These are phyloP conservation scores for Nigrospora oryzae DNA, from an alignment of 2,329 filamentous ascomycete species.

Conservation along the genomic window DNA sequence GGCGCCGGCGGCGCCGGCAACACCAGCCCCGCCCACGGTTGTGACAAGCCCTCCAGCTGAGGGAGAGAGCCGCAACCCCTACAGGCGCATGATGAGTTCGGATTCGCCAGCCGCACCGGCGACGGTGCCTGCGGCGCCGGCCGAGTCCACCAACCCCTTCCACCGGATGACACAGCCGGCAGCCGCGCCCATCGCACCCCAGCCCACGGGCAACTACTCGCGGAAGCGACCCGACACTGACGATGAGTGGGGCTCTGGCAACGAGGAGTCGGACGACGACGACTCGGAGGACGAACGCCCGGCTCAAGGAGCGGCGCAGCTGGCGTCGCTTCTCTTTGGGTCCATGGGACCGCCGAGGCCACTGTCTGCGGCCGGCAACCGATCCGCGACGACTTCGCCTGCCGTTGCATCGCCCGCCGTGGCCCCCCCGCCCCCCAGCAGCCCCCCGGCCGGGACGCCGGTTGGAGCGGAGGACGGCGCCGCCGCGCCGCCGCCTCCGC, in stretches of 20 bases:
- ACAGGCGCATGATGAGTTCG: conserved; percentile 76
- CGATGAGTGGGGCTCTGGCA: conserved; percentile 82
- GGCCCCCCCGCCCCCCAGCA: conserved; percentile 13
- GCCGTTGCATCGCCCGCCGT: conserved; percentile 27
- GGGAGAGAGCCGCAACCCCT: conserved; percentile 85
- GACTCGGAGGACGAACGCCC: conserved; percentile 72
- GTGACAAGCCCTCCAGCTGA: conserved; percentile 50
- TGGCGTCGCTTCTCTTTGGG: conserved; percentile 91
- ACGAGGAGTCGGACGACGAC: conserved; percentile 48
- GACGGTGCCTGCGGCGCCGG: conserved; percentile 33
- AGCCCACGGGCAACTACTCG: conserved; percentile 42
- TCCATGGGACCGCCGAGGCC: conserved; percentile 93
- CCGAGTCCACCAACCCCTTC: conserved; percentile 90
- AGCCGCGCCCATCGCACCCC: conserved; percentile 26
- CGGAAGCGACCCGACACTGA: conserved; percentile 42
- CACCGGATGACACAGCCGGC: conserved; percentile 69
- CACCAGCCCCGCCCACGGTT: conserved; percentile 34
- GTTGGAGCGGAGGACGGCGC: conserved; percentile 16
- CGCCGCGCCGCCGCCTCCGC: conserved; percentile 18
- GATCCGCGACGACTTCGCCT: conserved; percentile 35
- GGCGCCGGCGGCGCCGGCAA: conserved; percentile 36
- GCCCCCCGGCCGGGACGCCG: conserved; percentile 7
- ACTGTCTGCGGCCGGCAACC: conserved; percentile 72
- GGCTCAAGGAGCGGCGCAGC: conserved; percentile 77
- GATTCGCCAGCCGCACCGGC: conserved; percentile 41